Percentiles rank a stretch among this genome's conserved stretches.
Evolutionary conservation across 108 stramenopile species (phyloP).

Genomic region (Skeletonema marinoi): DNA sequence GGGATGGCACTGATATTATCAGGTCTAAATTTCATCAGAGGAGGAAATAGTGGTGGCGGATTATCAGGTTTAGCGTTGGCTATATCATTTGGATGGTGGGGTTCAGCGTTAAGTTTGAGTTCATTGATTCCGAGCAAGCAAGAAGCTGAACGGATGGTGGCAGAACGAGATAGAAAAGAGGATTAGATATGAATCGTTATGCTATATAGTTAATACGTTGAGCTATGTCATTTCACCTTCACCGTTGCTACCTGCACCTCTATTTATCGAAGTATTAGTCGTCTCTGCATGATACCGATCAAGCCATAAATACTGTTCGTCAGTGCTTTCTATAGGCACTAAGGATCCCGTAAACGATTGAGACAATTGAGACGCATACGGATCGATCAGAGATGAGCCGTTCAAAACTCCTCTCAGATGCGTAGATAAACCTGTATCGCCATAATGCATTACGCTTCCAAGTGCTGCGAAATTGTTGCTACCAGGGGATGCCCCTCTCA

Average conservation of each 20-base stretch:
- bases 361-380: conserved; percentile 12
- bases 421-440: conserved; percentile 53
- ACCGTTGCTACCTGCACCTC: neutral
- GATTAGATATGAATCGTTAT: neutral
- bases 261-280: neutral
- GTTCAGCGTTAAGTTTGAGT: conserved; percentile 43
- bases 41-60: conserved; percentile 12
- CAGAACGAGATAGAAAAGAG: conserved; percentile 29
- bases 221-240: neutral
- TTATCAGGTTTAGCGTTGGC: conserved; percentile 35
- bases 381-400: conserved; percentile 41
- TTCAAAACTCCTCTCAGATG: conserved; percentile 50
- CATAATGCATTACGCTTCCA: conserved; percentile 54
- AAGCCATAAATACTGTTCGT: conserved; percentile 25
- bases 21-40: conserved; percentile 61
- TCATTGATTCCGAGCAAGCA: conserved; percentile 40
- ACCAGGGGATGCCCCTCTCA: neutral
- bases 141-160: conserved; percentile 56
- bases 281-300: conserved; percentile 39
- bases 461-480: neutral
- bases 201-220: neutral
- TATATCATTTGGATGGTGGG: conserved; percentile 45
- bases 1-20: conserved; percentile 83
- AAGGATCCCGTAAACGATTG: conserved; percentile 48
- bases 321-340: conserved; percentile 26